phyloP scores from a whole-genome alignment of 345 rosid genomes.

The Ailanthus altissimus region DNA sequence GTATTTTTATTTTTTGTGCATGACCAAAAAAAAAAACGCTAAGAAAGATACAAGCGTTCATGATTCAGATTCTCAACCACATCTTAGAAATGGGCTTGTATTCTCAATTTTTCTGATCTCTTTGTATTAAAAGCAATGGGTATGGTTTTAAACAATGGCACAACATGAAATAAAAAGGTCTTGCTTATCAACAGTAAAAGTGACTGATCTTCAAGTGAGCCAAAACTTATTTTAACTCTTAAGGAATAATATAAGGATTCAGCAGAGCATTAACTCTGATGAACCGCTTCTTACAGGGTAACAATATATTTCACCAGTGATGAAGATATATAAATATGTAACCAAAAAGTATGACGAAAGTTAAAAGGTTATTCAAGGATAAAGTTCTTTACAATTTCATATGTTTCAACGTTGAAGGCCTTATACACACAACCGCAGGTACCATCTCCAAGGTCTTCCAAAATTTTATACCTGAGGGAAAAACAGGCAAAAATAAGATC shows the following conservation, averaged over 20 bases:
- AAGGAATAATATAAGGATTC: neutral
- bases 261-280: neutral
- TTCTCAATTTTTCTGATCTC: neutral
- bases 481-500: slow-evolving; percentile 5
- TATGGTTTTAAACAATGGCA: neutral
- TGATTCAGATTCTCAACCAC: neutral
- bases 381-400: slow-evolving; percentile 62
- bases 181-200: neutral
- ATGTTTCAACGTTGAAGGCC: slow-evolving; percentile 71
- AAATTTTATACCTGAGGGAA: slow-evolving; percentile 64
- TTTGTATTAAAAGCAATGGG: neutral
- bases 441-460: slow-evolving; percentile 95
- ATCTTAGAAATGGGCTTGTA: neutral
- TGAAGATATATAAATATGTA: slow-evolving; percentile 1
- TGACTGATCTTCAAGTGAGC: neutral
- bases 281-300: neutral
- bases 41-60: neutral
- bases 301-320: neutral
- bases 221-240: neutral
- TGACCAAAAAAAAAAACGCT: neutral
- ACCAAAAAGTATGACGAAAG: slow-evolving; percentile 13
- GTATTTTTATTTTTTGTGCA: neutral
- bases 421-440: slow-evolving; percentile 92
- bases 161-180: slow-evolving; percentile 3
- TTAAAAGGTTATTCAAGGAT: slow-evolving; percentile 5